These are phyloP conservation scores for Sicyos edulis DNA, from an alignment of 306 rosid species.

Conservation along the genomic window DNA sequence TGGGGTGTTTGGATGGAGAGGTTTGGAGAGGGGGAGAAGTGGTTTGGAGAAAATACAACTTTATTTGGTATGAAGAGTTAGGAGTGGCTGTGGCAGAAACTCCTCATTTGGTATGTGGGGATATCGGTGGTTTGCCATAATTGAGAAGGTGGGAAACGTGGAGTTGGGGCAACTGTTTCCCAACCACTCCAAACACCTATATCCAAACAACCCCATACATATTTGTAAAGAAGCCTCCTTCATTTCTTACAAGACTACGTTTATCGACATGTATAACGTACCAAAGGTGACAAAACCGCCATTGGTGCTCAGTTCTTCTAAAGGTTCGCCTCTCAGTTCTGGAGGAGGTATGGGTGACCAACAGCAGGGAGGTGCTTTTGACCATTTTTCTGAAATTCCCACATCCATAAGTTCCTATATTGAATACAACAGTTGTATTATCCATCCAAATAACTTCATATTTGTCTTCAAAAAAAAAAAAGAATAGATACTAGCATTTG, in stretches of 20 bases:
- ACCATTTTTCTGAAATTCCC: constrained; percentile 71
- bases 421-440: constrained; percentile 11
- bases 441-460: constrained; percentile 4
- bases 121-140: no score
- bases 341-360: constrained; percentile 99
- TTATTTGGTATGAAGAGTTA: no score
- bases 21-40: no score
- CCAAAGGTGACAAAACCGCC: constrained; percentile 90
- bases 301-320: constrained; percentile 80
- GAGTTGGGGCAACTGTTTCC: no score
- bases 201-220: no score
- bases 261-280: constrained; percentile 21
- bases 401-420: constrained; percentile 81
- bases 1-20: no score
- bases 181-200: no score
- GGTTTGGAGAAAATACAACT: no score
- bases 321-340: constrained; percentile 73
- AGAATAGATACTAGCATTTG: constrained; percentile 10
- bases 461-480: neutral
- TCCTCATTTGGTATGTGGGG: no score
- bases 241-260: neutral
- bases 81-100: no score
- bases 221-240: no score
- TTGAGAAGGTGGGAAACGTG: no score
- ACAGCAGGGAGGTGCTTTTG: constrained; percentile 66